phyloP scores from a whole-genome alignment of 192 early-diverging fungal species.

The Nowakowskiella sp. region DNA sequence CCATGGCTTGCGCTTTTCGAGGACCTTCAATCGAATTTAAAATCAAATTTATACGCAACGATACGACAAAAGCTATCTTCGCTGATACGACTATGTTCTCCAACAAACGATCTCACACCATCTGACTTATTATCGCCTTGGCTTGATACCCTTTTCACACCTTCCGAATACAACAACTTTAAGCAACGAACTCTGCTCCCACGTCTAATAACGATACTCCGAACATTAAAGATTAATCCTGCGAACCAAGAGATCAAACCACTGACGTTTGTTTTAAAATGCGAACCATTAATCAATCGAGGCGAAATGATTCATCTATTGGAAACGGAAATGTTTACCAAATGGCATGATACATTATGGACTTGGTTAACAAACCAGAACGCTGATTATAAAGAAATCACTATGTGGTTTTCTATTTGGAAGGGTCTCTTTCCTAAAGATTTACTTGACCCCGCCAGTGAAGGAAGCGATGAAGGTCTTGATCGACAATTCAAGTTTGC shows the following conservation, averaged over 20 bases:
- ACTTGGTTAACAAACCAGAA: constrained; percentile 53
- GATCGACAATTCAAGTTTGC: constrained; percentile 53
- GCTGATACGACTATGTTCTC: constrained; percentile 55
- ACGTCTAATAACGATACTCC: constrained; percentile 53
- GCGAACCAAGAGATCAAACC: constrained; percentile 58
- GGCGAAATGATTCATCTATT: constrained; percentile 50
- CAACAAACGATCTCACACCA: constrained; percentile 44
- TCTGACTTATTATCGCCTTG: constrained; percentile 24
- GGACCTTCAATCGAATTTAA: constrained; percentile 30
- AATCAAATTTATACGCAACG: constrained; percentile 38
- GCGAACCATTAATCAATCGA: constrained; percentile 46
- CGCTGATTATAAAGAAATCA: constrained; percentile 53
- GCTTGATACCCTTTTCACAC: constrained; percentile 30
- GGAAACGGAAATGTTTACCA: constrained; percentile 71
- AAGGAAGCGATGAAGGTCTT: no score
- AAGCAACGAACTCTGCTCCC: constrained; percentile 71
- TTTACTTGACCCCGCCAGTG: constrained; percentile 27
- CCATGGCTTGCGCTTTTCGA: constrained; percentile 69
- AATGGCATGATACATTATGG: constrained; percentile 65
- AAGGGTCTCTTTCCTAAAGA: constrained; percentile 42
- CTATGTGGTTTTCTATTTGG: constrained; percentile 64
- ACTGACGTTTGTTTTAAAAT: constrained; percentile 53
- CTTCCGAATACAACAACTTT: constrained; percentile 51
- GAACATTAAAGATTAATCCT: constrained; percentile 63
- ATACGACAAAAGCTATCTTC: constrained; percentile 56